Conservation (phyloP, 495 filamentous ascomycete genomes). For the Antarctomyces pellizariae region DNA sequence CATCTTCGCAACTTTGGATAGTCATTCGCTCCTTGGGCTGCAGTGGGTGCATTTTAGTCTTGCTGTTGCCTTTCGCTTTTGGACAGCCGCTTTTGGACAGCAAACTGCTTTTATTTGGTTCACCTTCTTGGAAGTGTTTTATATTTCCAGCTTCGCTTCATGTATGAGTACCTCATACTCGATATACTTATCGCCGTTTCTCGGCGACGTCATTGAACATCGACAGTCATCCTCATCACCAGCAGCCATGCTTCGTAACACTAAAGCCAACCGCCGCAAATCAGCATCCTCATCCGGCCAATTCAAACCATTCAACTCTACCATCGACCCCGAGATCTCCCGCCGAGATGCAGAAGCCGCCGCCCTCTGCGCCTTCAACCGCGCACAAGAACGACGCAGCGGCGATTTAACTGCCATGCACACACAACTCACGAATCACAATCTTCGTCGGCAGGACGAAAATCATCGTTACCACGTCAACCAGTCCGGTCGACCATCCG, state of each 20-base stretch:
- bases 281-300: conserved; percentile 42
- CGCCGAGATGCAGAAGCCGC: conserved; percentile 41
- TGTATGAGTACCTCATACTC: too few species aligned
- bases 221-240: too few species aligned
- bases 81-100: too few species aligned
- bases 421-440: conserved; percentile 5
- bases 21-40: conserved; percentile 8
- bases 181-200: too few species aligned
- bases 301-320: conserved; percentile 22
- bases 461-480: conserved; percentile 7
- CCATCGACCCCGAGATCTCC: conserved; percentile 29
- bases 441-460: conserved; percentile 12
- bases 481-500: conserved; percentile 1
- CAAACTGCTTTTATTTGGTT: too few species aligned
- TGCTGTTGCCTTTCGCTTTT: too few species aligned
- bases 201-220: too few species aligned
- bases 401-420: conserved; percentile 14
- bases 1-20: background rate
- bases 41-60: too few species aligned
- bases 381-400: conserved; percentile 25
- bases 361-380: conserved; percentile 38
- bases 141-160: too few species aligned
- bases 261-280: conserved; percentile 25
- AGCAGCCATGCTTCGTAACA: too few species aligned
- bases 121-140: too few species aligned